These are phyloP conservation scores for Echinosophora koreensis DNA, from an alignment of 306 rosid species.

Conservation along the genomic window DNA sequence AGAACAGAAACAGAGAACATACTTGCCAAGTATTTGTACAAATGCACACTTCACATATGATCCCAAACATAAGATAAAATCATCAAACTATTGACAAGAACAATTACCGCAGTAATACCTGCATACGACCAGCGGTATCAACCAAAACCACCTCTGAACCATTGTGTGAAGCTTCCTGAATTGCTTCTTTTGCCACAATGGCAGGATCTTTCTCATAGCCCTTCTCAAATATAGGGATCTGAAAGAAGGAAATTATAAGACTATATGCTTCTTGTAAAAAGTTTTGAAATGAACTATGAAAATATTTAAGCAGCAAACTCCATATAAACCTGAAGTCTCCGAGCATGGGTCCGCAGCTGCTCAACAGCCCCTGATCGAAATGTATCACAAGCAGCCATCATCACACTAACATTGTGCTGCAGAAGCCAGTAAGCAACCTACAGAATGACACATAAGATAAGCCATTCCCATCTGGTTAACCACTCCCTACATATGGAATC, in stretches of 20 bases:
- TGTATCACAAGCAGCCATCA: slow-evolving; percentile 98
- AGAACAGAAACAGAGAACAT: not conserved
- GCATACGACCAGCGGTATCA: slow-evolving; percentile 96
- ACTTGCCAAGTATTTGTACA: not conserved
- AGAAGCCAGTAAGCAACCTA: slow-evolving; percentile 96
- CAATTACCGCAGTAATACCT: slow-evolving; percentile 54
- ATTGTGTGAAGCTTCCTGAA: slow-evolving; percentile 80
- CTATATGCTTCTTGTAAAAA: not conserved
- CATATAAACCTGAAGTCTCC: slow-evolving; percentile 81
- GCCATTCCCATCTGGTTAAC: slow-evolving; percentile 31
- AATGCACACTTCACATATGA: not conserved
- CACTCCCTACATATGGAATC: slow-evolving; percentile 14
- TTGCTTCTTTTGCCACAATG: slow-evolving; percentile 93
- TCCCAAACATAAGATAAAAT: not conserved
- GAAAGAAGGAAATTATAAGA: slow-evolving; percentile 30
- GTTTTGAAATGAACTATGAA: not conserved
- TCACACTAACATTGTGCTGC: slow-evolving; percentile 82
- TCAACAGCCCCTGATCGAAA: slow-evolving; percentile 96
- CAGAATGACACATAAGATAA: slow-evolving; percentile 28
- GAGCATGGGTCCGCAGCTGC: slow-evolving; percentile 95
- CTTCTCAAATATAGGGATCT: slow-evolving; percentile 93
- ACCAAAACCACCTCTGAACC: slow-evolving; percentile 94
- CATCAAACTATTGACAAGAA: not conserved
- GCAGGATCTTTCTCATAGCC: slow-evolving; percentile 98
- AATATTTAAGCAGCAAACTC: slow-evolving; percentile 28